Evolutionary conservation across 2,329 filamentous ascomycete species (phyloP), one percentile per base, ranked within the genome.

Genomic region (Fusarium odoratissimum): DNA sequence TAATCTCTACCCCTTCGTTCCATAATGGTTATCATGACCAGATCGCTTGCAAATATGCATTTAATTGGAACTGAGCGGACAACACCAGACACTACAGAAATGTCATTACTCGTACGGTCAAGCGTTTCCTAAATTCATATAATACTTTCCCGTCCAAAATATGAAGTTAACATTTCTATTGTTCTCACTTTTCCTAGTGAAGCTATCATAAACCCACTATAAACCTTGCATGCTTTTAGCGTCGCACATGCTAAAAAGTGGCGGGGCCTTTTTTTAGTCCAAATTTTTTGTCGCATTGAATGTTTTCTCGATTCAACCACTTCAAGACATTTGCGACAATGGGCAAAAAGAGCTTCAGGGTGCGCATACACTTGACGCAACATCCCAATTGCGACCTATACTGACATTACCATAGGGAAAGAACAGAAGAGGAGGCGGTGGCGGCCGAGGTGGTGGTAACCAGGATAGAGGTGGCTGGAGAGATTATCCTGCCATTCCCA

Each of bases 401-500:
- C 77, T 80, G 51, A 80, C 66, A 41, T 58, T 17, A 33, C 37
- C 60, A 19, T 38, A 83, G 80, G 82, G 82, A 58, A 83, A 82
- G 69, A 78, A 77, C 51, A 77, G 81, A 72, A 80, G 79, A 74
- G 80, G 82, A 19, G 81, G 81, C 42, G 80, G 80, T 52, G 79
- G 81, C 28, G 80, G 81, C 64, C 79, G 80, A 70, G 76, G 80
- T 35, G 64, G 62, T 38, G 77, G 79, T 59, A 73, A 64, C 37
- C 68, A 65, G 17, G 54, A 63, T 21, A 67, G 71, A 42, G 75
- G 77, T 46, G 73, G 67, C 30, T 83, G 79, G 78, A 80, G 77
- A 66, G 80, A 83, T 73, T 83, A 83, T 67, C 76, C 81, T 56
- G 74, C 77, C 52, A 79, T 97, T 60, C 83, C 87, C 76, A 96